Base-by-base conservation (phyloP, 306 rosid species). In the Quercus robur region DNA sequence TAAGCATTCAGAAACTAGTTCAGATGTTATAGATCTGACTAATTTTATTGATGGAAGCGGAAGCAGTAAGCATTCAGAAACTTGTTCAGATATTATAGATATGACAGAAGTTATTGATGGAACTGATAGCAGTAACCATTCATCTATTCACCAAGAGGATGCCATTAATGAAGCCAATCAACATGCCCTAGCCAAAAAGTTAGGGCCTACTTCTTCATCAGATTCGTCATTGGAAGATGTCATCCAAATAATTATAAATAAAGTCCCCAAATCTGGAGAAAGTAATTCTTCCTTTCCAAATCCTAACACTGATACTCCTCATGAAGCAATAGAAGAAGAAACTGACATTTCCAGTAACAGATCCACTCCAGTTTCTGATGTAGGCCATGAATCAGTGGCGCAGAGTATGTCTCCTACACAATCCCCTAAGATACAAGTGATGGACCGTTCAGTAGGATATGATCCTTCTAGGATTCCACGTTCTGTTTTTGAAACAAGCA, bases 391-490 rank as follows among this genome's bases (percentile, higher is more conserved):
- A 76, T 80, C 81, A 54, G 69, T 58, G 75, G 56, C 23, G 68
- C 75, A 33, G 18, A 74, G 3, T 15, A 28, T 78, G 86, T 67
- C 82, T 20, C 92, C 85, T 67, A 88, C 83, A 62, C 52, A 20
- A 23, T 77, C 77, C 51, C 97, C 97, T 58, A 81, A 88, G 28
- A 25, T 81, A 74, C 99, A 95, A 78, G 81, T 70, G 79, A 95
- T 95, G 99, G 89, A 95, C 44, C 86, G 93, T 68, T 73, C 86
- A 2, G 85, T 38, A 75, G 89, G 81, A 54, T 85, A 81, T 77
- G 94, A 88, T 81, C 84, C 91, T 68, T 8, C n/a, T 35, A 85
- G 91, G 75, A 86, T 93, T 72, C 98, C 97, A n/a, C 79, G 93
- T 75, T 81, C 92, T 2, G 84, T 90, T 74, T 95, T 95, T 67